Evolutionary conservation across 768 basidiomycete species (phyloP).

Genomic region (Cyclocybe aegerita): DNA sequence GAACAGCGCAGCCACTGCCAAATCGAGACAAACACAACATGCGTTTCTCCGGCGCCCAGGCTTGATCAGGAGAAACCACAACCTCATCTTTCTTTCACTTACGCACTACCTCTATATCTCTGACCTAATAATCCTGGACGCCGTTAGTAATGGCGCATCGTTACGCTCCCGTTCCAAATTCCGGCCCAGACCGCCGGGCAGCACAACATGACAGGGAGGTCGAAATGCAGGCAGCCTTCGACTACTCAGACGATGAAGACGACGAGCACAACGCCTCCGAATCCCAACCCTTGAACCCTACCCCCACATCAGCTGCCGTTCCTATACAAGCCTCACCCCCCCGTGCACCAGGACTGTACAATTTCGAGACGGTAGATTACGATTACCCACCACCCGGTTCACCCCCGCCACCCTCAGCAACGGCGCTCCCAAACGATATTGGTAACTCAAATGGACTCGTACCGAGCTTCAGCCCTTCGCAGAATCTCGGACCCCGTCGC

Average conservation of each 20-base stretch:
- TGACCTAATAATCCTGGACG: conserved; percentile 3
- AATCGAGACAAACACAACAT: conserved; percentile 9
- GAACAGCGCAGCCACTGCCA: conserved; percentile 2
- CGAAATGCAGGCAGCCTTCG: conserved; percentile 87
- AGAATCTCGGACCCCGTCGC: conserved; percentile 30
- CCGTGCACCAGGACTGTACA: conserved; percentile 52
- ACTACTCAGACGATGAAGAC: conserved; percentile 74
- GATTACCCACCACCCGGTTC: conserved; percentile 84
- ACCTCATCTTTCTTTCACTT: conserved; percentile 15
- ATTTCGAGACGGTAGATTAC: conserved; percentile 82
- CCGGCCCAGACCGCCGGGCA: conserved; percentile 42
- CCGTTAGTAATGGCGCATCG: conserved; percentile 44
- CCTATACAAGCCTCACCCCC: conserved; percentile 17
- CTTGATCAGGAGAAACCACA: not conserved
- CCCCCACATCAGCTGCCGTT: conserved; percentile 27
- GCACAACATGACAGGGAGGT: conserved; percentile 41
- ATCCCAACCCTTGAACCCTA: conserved; percentile 52
- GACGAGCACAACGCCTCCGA: conserved; percentile 51
- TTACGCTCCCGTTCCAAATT: conserved; percentile 70
- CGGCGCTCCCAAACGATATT: conserved; percentile 65
- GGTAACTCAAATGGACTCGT: conserved; percentile 78
- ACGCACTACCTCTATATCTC: conserved; percentile 6
- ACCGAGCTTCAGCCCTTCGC: conserved; percentile 44
- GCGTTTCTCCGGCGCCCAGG: not conserved
- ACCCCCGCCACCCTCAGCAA: conserved; percentile 63